Percentiles rank a stretch among this genome's conserved stretches.
Evolutionary conservation across 371 early-diverging fungal species (phyloP).

Genomic region (Gilbertella persicaria): DNA sequence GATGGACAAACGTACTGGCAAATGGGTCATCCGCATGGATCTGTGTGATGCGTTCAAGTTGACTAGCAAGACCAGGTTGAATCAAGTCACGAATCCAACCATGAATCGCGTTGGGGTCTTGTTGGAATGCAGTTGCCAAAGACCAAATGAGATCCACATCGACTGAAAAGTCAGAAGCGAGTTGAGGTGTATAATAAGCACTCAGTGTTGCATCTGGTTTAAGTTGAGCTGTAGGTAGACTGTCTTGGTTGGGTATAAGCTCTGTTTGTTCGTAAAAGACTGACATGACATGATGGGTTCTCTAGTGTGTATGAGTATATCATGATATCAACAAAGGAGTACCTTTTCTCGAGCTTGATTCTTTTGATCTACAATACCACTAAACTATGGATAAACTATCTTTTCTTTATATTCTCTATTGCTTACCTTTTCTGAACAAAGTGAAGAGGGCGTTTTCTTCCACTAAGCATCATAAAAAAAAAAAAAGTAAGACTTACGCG

Average conservation of each 20-base stretch:
- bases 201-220: neutral
- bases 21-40: conserved; percentile 10
- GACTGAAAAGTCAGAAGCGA: neutral
- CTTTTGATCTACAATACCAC: conserved; percentile 7
- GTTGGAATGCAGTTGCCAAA: conserved; percentile 2
- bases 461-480: conserved; percentile 1
- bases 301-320: conserved; percentile 1
- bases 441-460: conserved; percentile 7
- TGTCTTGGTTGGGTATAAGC: neutral
- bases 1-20: conserved; percentile 6
- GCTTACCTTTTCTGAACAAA: neutral
- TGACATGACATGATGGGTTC: conserved; percentile 12
- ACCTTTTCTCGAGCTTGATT: conserved; percentile 4
- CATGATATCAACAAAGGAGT: neutral
- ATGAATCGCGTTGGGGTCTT: neutral
- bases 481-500: too few species aligned
- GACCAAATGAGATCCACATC: conserved; percentile 17
- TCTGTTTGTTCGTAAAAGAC: conserved; percentile 9
- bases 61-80: conserved; percentile 8
- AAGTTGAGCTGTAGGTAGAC: conserved; percentile 6
- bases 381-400: too few species aligned
- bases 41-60: neutral
- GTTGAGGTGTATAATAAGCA: conserved; percentile 1
- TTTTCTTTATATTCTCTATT: neutral
- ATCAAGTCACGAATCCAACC: conserved; percentile 18